These are phyloP conservation scores for Nothophaeocryptopus gaeumannii DNA, from an alignment of 2,329 filamentous ascomycete species.

Conservation along the genomic window DNA sequence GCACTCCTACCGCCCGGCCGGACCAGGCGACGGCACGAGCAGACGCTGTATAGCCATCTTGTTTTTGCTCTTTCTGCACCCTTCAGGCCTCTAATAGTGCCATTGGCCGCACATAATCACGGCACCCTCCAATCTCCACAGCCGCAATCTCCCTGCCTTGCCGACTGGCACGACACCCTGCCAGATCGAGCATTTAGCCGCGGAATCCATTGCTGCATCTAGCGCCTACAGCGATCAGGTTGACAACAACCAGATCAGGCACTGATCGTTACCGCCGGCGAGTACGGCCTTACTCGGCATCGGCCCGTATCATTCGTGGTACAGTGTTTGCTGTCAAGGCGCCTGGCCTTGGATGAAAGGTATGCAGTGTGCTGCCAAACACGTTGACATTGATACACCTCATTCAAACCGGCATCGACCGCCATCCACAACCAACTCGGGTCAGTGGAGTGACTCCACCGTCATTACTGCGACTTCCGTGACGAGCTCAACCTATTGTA, in stretches of 20 bases:
- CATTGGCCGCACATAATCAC: slow-evolving; percentile 22
- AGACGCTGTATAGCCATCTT: slow-evolving; percentile 18
- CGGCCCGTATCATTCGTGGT: slow-evolving; percentile 4
- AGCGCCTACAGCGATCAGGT: slow-evolving; percentile 8
- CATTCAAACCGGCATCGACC: not conserved
- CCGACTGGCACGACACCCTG: slow-evolving; percentile 14
- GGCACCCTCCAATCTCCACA: slow-evolving; percentile 17
- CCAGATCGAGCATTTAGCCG: slow-evolving; percentile 8
- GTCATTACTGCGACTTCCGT: no score
- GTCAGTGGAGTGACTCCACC: no score
- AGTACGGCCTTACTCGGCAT: slow-evolving; percentile 8
- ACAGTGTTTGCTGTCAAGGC: slow-evolving; percentile 8
- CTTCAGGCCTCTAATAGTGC: slow-evolving; percentile 10
- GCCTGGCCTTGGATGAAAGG: slow-evolving; percentile 12
- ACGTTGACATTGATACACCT: not conserved
- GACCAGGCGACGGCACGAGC: slow-evolving; percentile 14
- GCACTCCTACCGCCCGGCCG: slow-evolving; percentile 15
- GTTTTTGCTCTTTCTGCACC: slow-evolving; percentile 4
- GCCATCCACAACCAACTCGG: no score
- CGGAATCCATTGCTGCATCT: slow-evolving; percentile 6
- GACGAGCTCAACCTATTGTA: no score
- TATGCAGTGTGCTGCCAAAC: slow-evolving; percentile 15
- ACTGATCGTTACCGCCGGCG: no score
- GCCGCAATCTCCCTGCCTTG: slow-evolving; percentile 12
- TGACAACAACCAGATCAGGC: not conserved